Evolutionary conservation across 108 stramenopile genomes (phyloP), one percentile per base, ranked within the genome.

Genomic region (Conticribra weissflogii): DNA sequence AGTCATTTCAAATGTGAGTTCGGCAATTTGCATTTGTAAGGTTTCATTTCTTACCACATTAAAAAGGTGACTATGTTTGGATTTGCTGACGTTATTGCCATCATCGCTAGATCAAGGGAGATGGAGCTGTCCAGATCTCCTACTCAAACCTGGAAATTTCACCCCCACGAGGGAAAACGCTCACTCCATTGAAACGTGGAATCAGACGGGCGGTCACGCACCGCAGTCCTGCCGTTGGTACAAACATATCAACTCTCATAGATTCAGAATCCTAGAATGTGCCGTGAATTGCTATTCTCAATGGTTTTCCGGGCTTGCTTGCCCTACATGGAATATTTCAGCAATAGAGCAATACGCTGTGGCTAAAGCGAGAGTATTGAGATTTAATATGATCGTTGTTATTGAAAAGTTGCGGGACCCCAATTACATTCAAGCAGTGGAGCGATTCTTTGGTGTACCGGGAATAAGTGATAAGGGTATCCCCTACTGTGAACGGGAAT

Each of bases 1-100:
- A 75, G 74, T 47, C 65, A 66, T 45, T 75, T 75, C 59, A 75
- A 75, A 46, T 75, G 71, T 72, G 49, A 57, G 71, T n/a, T n/a
- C n/a, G n/a, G 14, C 21, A 24, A 28, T 63, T 9, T 41, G 8
- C 36, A 41, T 5, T 41, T 12, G 8, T 41, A 12, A n/a, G n/a
- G n/a, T n/a, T n/a, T 12, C 36, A 41, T 9, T 41, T 5, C 5
- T 41, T 12, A 41, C 12, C 36, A 12, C 36, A 41, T 41, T 41
- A n/a, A n/a, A n/a, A n/a, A n/a, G n/a, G n/a, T 41, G 17, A 15
- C 31, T 25, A 3, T 30, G 1, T 3, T 62, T 62, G 32, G 9
- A 22, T 28, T 46, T 3, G 36, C 23, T 25, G 45, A 0, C 12
- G 9, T 30, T 29, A 8, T 49, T 3, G 47, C 63, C 50, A 18